Evolutionary conservation across 2,329 filamentous ascomycete species (phyloP).

Genomic region (Cercospora nicotianae): DNA sequence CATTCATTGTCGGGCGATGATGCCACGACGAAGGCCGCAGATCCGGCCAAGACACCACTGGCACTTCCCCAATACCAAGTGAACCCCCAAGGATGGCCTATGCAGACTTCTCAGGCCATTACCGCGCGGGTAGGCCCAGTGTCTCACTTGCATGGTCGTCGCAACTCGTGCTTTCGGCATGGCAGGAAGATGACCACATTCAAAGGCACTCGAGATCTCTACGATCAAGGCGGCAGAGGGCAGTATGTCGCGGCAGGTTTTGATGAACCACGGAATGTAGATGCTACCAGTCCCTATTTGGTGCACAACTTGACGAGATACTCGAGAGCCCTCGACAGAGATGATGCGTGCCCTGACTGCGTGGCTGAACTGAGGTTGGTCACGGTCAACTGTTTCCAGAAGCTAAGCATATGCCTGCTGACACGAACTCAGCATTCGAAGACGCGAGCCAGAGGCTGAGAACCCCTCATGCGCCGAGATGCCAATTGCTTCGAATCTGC

Average conservation of each 20-base stretch:
- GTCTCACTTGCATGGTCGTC: conserved; percentile 31
- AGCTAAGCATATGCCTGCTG: neutral
- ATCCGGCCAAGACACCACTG: neutral
- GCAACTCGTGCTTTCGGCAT: conserved; percentile 35
- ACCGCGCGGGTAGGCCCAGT: conserved; percentile 10
- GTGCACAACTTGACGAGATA: conserved; percentile 4
- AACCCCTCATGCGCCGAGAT: neutral
- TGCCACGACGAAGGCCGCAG: neutral
- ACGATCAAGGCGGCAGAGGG: conserved; percentile 34
- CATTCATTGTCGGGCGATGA: neutral
- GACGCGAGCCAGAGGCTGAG: conserved; percentile 22
- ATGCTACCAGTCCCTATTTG: conserved; percentile 35
- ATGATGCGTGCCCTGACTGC: conserved; percentile 38
- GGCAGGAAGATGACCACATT: conserved; percentile 29
- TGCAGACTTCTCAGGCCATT: neutral
- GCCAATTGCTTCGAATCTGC: neutral
- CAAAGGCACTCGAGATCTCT: conserved; percentile 29
- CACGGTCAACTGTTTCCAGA: neutral
- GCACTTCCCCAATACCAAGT: neutral
- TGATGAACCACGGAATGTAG: conserved; percentile 30
- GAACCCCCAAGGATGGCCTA: neutral
- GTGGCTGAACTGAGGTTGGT: conserved; percentile 31
- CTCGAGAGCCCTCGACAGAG: conserved; percentile 11
- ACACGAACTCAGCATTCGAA: conserved; percentile 24
- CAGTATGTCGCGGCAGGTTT: conserved; percentile 34